Percentiles rank a stretch among this genome's conserved stretches.
These are phyloP conservation scores for Tolypocladium nubicola DNA, from an alignment of 2,329 filamentous ascomycete species.

Conservation along the genomic window DNA sequence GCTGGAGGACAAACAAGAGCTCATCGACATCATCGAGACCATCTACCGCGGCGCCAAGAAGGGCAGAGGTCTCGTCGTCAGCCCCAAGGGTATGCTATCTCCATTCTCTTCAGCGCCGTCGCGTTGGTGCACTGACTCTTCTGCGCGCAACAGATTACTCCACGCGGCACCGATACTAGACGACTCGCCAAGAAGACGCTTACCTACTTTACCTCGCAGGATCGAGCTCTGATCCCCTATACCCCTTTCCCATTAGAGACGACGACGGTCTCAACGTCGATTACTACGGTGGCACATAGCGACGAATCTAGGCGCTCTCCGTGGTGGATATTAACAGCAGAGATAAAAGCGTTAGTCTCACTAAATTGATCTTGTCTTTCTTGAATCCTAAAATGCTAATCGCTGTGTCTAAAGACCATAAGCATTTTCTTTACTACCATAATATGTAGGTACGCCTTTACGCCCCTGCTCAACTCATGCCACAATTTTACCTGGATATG, in stretches of 20 bases:
- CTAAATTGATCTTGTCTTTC: neutral
- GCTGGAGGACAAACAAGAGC: slow-evolving; percentile 88
- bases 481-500: neutral
- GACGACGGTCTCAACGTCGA: neutral
- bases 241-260: neutral
- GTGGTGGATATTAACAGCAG: neutral
- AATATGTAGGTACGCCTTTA: slow-evolving; percentile 2
- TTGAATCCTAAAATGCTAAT: neutral
- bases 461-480: neutral
- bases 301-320: neutral
- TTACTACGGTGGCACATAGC: neutral
- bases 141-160: slow-evolving; percentile 18
- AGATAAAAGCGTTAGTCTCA: neutral
- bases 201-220: neutral
- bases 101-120: neutral
- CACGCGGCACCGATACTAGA: slow-evolving; percentile 25
- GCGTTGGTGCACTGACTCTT: slow-evolving; percentile 1
- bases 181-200: too few relatives aligned
- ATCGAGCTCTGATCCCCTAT: neutral
- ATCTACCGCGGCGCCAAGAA: slow-evolving; percentile 99
- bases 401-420: neutral
- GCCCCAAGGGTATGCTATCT: slow-evolving; percentile 58
- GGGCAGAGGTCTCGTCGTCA: slow-evolving; percentile 89
- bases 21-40: slow-evolving; percentile 97
- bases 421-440: neutral